A percentile compares a stretch with the other conserved stretches of the same genome.
Evolutionary conservation across 2,329 filamentous ascomycete species (phyloP).

Genomic region (Penicillium rolfsii): DNA sequence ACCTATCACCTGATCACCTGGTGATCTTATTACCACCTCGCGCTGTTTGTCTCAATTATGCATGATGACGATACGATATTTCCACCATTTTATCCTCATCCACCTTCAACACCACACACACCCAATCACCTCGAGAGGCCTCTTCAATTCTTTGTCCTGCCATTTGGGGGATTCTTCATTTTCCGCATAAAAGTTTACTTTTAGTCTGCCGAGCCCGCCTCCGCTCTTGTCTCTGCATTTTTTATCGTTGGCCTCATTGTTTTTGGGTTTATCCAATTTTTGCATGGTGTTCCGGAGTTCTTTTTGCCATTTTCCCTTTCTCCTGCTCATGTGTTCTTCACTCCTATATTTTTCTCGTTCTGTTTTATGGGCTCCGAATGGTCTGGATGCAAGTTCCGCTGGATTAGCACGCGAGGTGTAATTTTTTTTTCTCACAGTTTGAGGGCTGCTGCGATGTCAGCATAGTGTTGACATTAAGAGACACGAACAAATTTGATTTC

Average conservation of each 20-base stretch:
- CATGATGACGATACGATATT: constrained; percentile 30
- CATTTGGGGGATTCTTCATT: constrained; percentile 17
- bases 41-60: constrained; percentile 18
- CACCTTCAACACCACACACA: background rate
- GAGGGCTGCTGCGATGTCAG: background rate
- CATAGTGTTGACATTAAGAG: constrained; percentile 17
- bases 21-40: background rate
- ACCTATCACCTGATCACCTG: background rate
- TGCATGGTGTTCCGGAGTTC: constrained; percentile 33
- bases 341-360: background rate
- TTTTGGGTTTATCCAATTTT: constrained; percentile 8
- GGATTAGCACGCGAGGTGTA: constrained; percentile 16
- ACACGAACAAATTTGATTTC: constrained; percentile 24
- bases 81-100: constrained; percentile 11
- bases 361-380: constrained; percentile 4
- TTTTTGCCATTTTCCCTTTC: constrained; percentile 19
- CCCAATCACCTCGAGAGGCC: constrained; percentile 27
- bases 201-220: constrained; percentile 25
- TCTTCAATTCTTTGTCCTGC: constrained; percentile 30
- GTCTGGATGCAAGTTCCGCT: constrained; percentile 13
- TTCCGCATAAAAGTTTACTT: constrained; percentile 24
- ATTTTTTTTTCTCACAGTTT: background rate
- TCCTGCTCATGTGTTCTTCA: constrained; percentile 20
- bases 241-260: constrained; percentile 17
- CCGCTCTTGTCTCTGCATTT: constrained; percentile 23